Evolutionary conservation across 2,329 filamentous ascomycete genomes (phyloP).

Genomic region (Fusarium goolgardi): DNA sequence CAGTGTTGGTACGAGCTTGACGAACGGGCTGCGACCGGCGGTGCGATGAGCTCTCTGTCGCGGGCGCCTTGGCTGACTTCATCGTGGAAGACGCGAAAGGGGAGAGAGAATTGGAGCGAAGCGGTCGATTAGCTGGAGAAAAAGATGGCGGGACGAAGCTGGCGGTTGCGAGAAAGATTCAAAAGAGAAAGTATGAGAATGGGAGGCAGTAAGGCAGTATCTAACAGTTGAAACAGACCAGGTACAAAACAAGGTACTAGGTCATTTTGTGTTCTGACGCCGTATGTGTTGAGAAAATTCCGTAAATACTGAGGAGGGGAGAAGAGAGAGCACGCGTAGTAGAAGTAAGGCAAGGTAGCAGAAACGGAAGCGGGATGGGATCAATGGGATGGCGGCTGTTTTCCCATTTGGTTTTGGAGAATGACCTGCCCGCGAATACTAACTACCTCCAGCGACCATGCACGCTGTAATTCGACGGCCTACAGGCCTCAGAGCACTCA

Average conservation of each 20-base stretch:
- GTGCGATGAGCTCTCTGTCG: constrained; percentile 59
- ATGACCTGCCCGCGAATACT: constrained; percentile 31
- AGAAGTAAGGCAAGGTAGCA: constrained; percentile 18
- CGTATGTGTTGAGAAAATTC: constrained; percentile 30
- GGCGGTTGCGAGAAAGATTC: constrained; percentile 33
- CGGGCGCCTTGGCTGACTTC: constrained; percentile 66
- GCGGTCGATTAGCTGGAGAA: constrained; percentile 40
- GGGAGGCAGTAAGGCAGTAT: constrained; percentile 23
- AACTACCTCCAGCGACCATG: constrained; percentile 15
- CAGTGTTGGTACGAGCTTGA: constrained; percentile 73
- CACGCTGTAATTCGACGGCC: constrained; percentile 10
- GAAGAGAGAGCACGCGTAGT: constrained; percentile 43
- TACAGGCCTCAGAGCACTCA: constrained; percentile 21
- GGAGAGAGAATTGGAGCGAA: constrained; percentile 31
- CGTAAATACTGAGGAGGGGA: constrained; percentile 40
- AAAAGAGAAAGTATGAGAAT: constrained; percentile 25
- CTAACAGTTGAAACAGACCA: constrained; percentile 39
- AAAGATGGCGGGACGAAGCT: constrained; percentile 38
- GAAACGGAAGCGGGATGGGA: constrained; percentile 41
- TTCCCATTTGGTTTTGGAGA: constrained; percentile 46
- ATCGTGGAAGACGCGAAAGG: constrained; percentile 53
- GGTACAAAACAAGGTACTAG: constrained; percentile 36
- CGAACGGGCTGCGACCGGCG: constrained; percentile 73
- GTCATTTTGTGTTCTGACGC: constrained; percentile 43
- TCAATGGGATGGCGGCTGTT: constrained; percentile 16